These are phyloP conservation scores for Penicillium dipodomyicola DNA, from an alignment of 495 filamentous ascomycete species.

Conservation along the genomic window DNA sequence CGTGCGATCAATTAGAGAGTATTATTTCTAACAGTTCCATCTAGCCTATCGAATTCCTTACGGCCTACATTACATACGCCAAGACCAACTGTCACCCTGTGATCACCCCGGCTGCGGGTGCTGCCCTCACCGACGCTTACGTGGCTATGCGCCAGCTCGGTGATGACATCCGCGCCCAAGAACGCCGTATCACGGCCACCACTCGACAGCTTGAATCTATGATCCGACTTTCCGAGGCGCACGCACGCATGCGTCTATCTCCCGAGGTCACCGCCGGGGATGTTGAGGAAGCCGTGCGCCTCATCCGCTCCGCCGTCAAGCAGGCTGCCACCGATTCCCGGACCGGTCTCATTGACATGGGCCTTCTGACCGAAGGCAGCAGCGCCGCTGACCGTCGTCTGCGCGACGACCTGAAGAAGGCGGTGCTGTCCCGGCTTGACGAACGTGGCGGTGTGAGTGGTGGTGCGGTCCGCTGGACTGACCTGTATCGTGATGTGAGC, in stretches of 20 bases:
- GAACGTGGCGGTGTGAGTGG: slow-evolving; percentile 61
- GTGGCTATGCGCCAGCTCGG: slow-evolving; percentile 95
- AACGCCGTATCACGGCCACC: slow-evolving; percentile 96
- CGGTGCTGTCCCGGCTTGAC: slow-evolving; percentile 69
- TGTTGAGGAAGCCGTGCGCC: slow-evolving; percentile 84
- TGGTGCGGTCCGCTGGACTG: slow-evolving; percentile 71
- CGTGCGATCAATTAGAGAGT: not conserved
- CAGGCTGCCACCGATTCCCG: slow-evolving; percentile 88
- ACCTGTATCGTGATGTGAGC: slow-evolving; percentile 67
- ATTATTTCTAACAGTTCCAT: slow-evolving; percentile 17
- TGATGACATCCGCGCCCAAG: slow-evolving; percentile 86
- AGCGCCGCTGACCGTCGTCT: slow-evolving; percentile 77
- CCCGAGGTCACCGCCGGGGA: slow-evolving; percentile 72
- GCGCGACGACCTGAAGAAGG: slow-evolving; percentile 81
- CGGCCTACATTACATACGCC: slow-evolving; percentile 95
- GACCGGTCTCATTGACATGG: slow-evolving; percentile 96
- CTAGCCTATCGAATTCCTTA: slow-evolving; percentile 90
- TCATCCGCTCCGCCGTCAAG: slow-evolving; percentile 94
- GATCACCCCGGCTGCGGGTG: slow-evolving; percentile 71
- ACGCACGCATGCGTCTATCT: slow-evolving; percentile 93
- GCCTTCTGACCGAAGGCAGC: slow-evolving; percentile 86
- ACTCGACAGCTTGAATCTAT: slow-evolving; percentile 95
- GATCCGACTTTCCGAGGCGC: slow-evolving; percentile 93
- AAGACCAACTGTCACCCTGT: slow-evolving; percentile 80
- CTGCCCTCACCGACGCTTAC: slow-evolving; percentile 80